Percentiles rank a stretch among this genome's conserved stretches.
Evolutionary conservation across 1,284 basidiomycete genomes (phyloP).

Genomic region (Entoloma clypeatum): DNA sequence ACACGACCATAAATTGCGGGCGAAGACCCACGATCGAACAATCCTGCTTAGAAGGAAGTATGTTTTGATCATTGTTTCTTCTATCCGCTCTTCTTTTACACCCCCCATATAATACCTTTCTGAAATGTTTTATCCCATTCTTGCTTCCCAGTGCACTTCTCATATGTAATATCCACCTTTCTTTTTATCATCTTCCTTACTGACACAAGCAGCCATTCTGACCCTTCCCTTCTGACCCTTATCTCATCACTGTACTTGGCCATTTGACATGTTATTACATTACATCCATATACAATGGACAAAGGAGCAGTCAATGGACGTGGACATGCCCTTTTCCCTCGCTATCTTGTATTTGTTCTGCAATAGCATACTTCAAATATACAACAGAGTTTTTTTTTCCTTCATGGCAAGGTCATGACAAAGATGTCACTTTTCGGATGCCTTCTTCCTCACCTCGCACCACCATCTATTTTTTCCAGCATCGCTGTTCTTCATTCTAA

Average conservation of each 20-base stretch:
- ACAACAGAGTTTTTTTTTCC: too few species aligned
- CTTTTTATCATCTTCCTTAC: background rate
- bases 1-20: too few species aligned
- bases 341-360: conserved; percentile 49
- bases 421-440: too few species aligned
- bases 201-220: background rate
- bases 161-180: background rate
- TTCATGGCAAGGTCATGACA: too few species aligned
- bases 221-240: background rate
- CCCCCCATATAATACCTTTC: conserved; percentile 2
- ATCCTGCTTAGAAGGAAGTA: too few species aligned
- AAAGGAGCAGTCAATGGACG: conserved; percentile 65
- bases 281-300: conserved; percentile 38
- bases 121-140: conserved; percentile 1
- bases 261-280: conserved; percentile 14
- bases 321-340: conserved; percentile 58
- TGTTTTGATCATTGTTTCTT: too few species aligned
- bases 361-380: too few species aligned
- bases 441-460: too few species aligned
- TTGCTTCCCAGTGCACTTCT: conserved; percentile 2
- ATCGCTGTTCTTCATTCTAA: too few species aligned
- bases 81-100: background rate
- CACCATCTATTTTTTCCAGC: too few species aligned
- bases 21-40: background rate
- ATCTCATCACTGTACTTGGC: conserved; percentile 2